These are phyloP conservation scores for Schizosaccharomyces octosporus DNA, from an alignment of 805 yeast species.

Conservation along the genomic window DNA sequence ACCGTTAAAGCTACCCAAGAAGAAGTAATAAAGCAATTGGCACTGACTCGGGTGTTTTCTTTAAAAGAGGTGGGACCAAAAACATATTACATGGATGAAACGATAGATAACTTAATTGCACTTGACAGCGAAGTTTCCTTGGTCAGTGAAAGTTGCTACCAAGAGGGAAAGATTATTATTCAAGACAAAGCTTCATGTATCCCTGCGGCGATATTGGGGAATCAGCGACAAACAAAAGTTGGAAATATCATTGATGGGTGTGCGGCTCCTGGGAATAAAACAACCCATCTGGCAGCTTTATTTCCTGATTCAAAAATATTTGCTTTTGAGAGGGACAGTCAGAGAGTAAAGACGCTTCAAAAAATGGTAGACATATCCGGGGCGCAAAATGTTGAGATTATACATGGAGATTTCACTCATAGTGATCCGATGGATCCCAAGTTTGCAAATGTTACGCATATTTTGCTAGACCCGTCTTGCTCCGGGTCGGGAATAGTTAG, in stretches of 20 bases:
- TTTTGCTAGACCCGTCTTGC: constrained; percentile 89
- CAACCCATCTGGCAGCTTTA: constrained; percentile 68
- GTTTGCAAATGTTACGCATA: constrained; percentile 31
- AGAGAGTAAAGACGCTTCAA: constrained; percentile 41
- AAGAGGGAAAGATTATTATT: constrained; percentile 55
- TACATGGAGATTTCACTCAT: constrained; percentile 36
- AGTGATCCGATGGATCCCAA: constrained; percentile 25
- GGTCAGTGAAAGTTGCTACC: constrained; percentile 42
- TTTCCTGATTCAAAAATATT: constrained; percentile 18
- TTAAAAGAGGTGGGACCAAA: constrained; percentile 8
- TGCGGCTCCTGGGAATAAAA: constrained; percentile 96
- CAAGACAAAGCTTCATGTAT: constrained; percentile 95
- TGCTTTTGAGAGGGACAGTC: constrained; percentile 73
- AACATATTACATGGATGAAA: constrained; percentile 43
- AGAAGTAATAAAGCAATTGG: not conserved
- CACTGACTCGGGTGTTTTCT: constrained; percentile 3
- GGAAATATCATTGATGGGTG: constrained; percentile 68
- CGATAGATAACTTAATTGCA: constrained; percentile 57
- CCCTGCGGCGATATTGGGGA: constrained; percentile 62
- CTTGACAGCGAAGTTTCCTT: constrained; percentile 44
- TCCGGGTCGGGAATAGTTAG: constrained; percentile 96
- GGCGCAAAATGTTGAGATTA: constrained; percentile 22
- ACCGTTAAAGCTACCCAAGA: constrained; percentile 23
- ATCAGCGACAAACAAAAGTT: constrained; percentile 23
- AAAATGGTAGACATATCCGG: constrained; percentile 68